Conservation (phyloP, 352 stramenopile species). For the Globisporangium emineosum region DNA sequence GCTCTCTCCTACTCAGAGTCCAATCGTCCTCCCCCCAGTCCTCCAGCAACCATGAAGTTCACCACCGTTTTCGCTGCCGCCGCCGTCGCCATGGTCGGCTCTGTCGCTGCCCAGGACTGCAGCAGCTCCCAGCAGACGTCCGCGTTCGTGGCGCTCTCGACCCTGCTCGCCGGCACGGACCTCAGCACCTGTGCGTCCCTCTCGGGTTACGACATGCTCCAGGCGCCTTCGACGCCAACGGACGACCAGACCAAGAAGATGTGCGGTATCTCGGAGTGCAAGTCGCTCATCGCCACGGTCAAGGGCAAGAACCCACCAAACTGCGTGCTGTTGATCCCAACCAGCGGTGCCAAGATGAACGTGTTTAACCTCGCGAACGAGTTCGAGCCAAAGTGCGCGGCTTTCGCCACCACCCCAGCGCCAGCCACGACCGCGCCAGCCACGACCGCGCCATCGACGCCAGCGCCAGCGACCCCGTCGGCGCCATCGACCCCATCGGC, state of each 20-base stretch:
- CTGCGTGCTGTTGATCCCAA: slow-evolving; percentile 37
- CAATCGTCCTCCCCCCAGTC: slow-evolving; percentile 8
- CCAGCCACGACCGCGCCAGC: background rate
- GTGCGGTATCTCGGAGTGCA: slow-evolving; percentile 30
- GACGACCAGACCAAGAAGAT: slow-evolving; percentile 32
- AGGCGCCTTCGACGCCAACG: slow-evolving; percentile 26
- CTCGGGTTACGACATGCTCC: slow-evolving; percentile 41
- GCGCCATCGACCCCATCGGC: background rate
- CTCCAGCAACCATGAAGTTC: slow-evolving; percentile 9
- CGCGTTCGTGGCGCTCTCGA: slow-evolving; percentile 26
- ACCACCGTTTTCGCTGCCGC: slow-evolving; percentile 15
- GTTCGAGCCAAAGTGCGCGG: slow-evolving; percentile 48
- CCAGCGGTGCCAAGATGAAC: slow-evolving; percentile 35
- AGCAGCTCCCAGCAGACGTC: slow-evolving; percentile 14
- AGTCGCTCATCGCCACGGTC: slow-evolving; percentile 32
- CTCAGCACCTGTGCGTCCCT: slow-evolving; percentile 20
- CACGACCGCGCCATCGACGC: background rate
- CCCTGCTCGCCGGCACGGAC: slow-evolving; percentile 17
- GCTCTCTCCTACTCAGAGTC: slow-evolving; percentile 12
- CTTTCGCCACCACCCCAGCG: background rate
- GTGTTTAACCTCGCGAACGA: slow-evolving; percentile 37
- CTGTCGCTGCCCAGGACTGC: slow-evolving; percentile 19
- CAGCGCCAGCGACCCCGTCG: background rate
- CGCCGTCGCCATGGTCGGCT: slow-evolving; percentile 24
- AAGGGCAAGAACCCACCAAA: slow-evolving; percentile 27